phyloP scores from a whole-genome alignment of 2,329 filamentous ascomycete species.

The Sporothrix brunneoviolacea region DNA sequence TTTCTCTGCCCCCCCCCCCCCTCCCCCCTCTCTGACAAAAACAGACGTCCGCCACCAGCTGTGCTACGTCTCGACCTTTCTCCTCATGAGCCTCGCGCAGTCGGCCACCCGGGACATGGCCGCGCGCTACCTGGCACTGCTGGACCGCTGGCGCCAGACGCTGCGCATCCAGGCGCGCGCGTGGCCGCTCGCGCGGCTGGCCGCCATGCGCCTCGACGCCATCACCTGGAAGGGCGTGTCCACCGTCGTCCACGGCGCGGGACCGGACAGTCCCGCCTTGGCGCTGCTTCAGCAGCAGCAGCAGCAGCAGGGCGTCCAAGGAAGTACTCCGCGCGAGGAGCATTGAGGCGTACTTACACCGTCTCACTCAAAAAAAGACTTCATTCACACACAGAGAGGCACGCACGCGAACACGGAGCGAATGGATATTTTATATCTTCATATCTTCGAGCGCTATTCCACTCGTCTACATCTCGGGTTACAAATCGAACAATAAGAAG shows the following conservation, averaged over 20 bases:
- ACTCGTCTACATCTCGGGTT: too few relatives aligned
- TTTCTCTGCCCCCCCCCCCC: too few relatives aligned
- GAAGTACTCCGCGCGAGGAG: too few relatives aligned
- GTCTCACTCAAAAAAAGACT: too few relatives aligned
- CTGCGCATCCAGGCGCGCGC: slow-evolving; percentile 21
- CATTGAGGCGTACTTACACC: too few relatives aligned
- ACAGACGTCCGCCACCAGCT: slow-evolving; percentile 23
- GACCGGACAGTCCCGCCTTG: slow-evolving; percentile 20
- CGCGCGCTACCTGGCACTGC: slow-evolving; percentile 14
- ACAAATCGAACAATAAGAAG: too few relatives aligned
- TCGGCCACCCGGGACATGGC: slow-evolving; percentile 19
- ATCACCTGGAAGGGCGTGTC: slow-evolving; percentile 22
- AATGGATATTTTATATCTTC: too few relatives aligned
- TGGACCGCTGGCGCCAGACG: slow-evolving; percentile 21
- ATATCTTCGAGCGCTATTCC: too few relatives aligned
- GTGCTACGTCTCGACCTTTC: slow-evolving; percentile 22
- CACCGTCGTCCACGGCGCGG: slow-evolving; percentile 16
- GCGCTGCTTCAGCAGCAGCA: slow-evolving; percentile 10
- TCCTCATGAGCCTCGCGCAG: slow-evolving; percentile 22
- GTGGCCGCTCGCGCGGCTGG: slow-evolving; percentile 22
- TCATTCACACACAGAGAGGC: too few relatives aligned
- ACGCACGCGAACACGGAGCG: too few relatives aligned
- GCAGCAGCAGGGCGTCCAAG: too few relatives aligned
- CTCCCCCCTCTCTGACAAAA: too few relatives aligned
- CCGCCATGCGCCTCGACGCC: slow-evolving; percentile 22